Evolutionary conservation across 352 stramenopile genomes (phyloP).

Genomic region (Globisporangium cylindrosporum): DNA sequence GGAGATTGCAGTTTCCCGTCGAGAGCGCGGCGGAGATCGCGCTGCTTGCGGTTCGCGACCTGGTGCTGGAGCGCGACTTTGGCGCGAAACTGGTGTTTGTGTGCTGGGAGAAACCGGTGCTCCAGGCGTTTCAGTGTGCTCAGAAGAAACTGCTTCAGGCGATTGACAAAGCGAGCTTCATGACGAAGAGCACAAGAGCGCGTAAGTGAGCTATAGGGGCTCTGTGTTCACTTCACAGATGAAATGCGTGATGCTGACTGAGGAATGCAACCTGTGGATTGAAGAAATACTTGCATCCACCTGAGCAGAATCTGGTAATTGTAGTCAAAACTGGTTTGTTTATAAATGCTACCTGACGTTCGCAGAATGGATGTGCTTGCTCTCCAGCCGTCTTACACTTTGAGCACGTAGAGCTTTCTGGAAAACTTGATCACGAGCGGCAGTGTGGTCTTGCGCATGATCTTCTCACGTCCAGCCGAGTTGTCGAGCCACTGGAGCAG

Average conservation of each 20-base stretch:
- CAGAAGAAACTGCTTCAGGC: not conserved
- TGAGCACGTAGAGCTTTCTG: constrained; percentile 55
- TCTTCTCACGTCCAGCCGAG: constrained; percentile 60
- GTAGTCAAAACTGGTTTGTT: not conserved
- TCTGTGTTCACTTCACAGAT: not conserved
- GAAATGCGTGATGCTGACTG: not conserved
- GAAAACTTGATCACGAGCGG: constrained; percentile 76
- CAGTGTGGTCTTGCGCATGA: constrained; percentile 59
- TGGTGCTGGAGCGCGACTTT: too few species aligned
- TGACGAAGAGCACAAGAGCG: not conserved
- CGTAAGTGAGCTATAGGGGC: not conserved
- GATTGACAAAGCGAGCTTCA: not conserved
- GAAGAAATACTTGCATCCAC: not conserved
- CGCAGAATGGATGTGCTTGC: not conserved
- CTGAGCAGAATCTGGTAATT: not conserved
- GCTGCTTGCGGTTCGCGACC: too few species aligned
- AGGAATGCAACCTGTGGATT: not conserved
- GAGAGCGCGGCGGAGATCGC: too few species aligned
- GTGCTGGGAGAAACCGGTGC: constrained; percentile 41
- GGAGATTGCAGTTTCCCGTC: too few species aligned
- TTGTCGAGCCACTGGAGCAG: constrained; percentile 81
- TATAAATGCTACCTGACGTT: not conserved
- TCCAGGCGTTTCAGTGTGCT: constrained; percentile 26
- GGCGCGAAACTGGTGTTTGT: constrained; percentile 45
- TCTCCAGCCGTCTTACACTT: constrained; percentile 10